phyloP scores from a whole-genome alignment of 2,329 filamentous ascomycete genomes.

The Fusarium vanettenii region DNA sequence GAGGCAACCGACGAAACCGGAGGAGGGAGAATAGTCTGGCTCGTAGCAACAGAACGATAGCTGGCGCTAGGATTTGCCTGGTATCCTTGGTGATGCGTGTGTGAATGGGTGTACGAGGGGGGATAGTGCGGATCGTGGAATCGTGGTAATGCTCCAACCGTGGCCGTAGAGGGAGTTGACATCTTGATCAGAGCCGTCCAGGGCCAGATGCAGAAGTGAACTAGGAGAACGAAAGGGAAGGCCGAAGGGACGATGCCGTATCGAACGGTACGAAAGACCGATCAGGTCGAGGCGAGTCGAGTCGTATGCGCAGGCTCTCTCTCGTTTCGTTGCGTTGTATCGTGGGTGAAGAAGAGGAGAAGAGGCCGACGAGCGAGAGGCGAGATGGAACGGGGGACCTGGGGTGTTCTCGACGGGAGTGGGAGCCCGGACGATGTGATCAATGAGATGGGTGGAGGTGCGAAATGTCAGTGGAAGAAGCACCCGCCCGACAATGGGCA shows the following conservation, averaged over 20 bases:
- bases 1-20: constrained; percentile 43
- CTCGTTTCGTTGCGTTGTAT: constrained; percentile 24
- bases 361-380: constrained; percentile 33
- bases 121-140: constrained; percentile 46
- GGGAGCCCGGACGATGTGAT: constrained; percentile 22
- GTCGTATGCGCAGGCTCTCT: constrained; percentile 22
- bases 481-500: too few species aligned
- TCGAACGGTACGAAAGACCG: constrained; percentile 33
- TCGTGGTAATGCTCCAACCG: too few species aligned
- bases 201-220: constrained; percentile 30
- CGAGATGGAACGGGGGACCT: constrained; percentile 35
- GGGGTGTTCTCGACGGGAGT: constrained; percentile 30
- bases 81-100: constrained; percentile 47
- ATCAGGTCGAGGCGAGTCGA: constrained; percentile 24
- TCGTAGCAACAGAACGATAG: constrained; percentile 45
- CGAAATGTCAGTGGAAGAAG: background rate
- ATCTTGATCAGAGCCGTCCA: constrained; percentile 58
- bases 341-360: constrained; percentile 32
- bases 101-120: constrained; percentile 59
- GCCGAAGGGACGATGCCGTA: constrained; percentile 24
- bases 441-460: constrained; percentile 22
- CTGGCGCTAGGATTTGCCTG: constrained; percentile 43
- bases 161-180: constrained; percentile 83
- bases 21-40: constrained; percentile 45
- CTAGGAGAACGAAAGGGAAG: constrained; percentile 16